A percentile compares a stretch with the other conserved stretches of the same genome.
Evolutionary conservation across 805 yeast species (phyloP).

Genomic region (Wickerhamomyces silvicola): DNA sequence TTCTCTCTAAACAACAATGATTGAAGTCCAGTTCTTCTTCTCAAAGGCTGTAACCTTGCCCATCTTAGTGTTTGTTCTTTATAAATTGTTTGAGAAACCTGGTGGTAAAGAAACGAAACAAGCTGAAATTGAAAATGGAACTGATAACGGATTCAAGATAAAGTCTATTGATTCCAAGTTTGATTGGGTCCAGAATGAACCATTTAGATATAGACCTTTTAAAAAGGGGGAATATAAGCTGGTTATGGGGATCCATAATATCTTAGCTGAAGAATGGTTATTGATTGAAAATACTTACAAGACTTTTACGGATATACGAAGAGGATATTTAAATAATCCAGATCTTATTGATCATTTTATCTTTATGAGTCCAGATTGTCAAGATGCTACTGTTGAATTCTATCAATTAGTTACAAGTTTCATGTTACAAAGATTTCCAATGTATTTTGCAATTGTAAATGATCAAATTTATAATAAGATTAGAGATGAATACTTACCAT

Average conservation of each 20-base stretch:
- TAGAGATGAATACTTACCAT: slow-evolving; percentile 19
- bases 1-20: too few species aligned
- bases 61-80: background rate
- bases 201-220: slow-evolving; percentile 50
- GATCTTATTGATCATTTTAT: slow-evolving; percentile 28
- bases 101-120: too few species aligned
- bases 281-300: slow-evolving; percentile 56
- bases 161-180: slow-evolving; percentile 30
- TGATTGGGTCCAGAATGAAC: slow-evolving; percentile 38
- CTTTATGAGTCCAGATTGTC: slow-evolving; percentile 29
- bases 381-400: slow-evolving; percentile 18
- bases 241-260: slow-evolving; percentile 54
- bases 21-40: background rate
- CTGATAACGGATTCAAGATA: slow-evolving; percentile 7
- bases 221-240: slow-evolving; percentile 52
- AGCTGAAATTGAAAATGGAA: background rate
- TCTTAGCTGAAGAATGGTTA: slow-evolving; percentile 48
- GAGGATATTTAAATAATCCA: slow-evolving; percentile 27
- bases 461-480: slow-evolving; percentile 19
- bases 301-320: slow-evolving; percentile 34
- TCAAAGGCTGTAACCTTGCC: background rate
- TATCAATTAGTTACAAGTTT: slow-evolving; percentile 18
- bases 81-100: too few species aligned
- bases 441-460: slow-evolving; percentile 17
- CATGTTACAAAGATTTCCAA: slow-evolving; percentile 20